Conservation (phyloP, 2,329 filamentous ascomycete species). For the Aspergillus carbonarius region DNA sequence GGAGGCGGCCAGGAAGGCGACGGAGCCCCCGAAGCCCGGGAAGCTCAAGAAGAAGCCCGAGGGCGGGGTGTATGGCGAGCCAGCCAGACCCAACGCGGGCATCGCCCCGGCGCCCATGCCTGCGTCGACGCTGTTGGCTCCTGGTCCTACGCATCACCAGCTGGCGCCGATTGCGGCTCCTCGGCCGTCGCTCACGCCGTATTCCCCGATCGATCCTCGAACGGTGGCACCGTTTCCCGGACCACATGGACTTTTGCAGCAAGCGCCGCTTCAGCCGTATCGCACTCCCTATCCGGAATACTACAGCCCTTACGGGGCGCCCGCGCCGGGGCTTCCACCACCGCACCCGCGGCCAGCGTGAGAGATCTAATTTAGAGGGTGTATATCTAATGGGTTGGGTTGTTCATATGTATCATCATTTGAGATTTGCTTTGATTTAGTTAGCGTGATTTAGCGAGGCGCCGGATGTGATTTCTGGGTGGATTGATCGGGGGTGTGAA, state of each 20-base stretch:
- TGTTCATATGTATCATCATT: too few relatives aligned
- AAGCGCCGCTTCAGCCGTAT: slow-evolving; percentile 23
- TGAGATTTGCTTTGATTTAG: slow-evolving; percentile 2
- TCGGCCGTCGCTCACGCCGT: slow-evolving; percentile 24
- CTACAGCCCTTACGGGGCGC: slow-evolving; percentile 21
- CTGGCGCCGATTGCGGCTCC: slow-evolving; percentile 21
- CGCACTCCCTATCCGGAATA: slow-evolving; percentile 26
- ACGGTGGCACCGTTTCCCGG: slow-evolving; percentile 19
- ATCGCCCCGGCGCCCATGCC: slow-evolving; percentile 21
- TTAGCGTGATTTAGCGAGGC: slow-evolving; percentile 17
- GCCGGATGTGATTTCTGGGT: slow-evolving; percentile 6
- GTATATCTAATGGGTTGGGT: not conserved
- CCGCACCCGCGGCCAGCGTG: slow-evolving; percentile 21
- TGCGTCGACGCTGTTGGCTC: slow-evolving; percentile 15
- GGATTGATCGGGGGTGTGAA: not conserved
- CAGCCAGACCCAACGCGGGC: slow-evolving; percentile 19
- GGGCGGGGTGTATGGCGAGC: slow-evolving; percentile 20
- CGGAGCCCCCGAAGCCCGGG: slow-evolving; percentile 25
- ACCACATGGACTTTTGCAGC: slow-evolving; percentile 19
- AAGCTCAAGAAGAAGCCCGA: slow-evolving; percentile 28
- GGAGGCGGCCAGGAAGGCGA: slow-evolving; percentile 28
- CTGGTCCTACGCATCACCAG: slow-evolving; percentile 18
- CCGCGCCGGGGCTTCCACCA: slow-evolving; percentile 16
- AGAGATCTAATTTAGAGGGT: not conserved
- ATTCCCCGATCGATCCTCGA: slow-evolving; percentile 30